These are phyloP conservation scores for Actinomortierella wolfii DNA, from an alignment of 371 early-diverging fungal genomes.

Conservation along the genomic window DNA sequence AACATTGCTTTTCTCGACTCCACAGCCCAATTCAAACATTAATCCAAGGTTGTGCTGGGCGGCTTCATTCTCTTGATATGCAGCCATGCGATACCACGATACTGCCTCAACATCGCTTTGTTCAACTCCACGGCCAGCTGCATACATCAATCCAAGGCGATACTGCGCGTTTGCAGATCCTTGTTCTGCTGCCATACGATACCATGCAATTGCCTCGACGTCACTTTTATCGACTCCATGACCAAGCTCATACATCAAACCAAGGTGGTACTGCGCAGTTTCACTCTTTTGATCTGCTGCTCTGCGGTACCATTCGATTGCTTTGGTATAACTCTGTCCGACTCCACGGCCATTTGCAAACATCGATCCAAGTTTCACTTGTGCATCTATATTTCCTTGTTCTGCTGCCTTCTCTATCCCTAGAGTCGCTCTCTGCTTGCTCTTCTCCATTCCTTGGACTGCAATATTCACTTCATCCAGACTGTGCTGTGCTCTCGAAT, in stretches of 20 bases:
- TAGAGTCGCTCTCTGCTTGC: too few species aligned
- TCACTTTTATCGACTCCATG: constrained; percentile 75
- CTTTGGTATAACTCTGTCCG: constrained; percentile 58
- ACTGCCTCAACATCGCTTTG: constrained; percentile 68
- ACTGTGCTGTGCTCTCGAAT: constrained; percentile 50
- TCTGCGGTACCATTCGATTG: constrained; percentile 78
- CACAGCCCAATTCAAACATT: constrained; percentile 84
- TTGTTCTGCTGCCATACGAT: constrained; percentile 64
- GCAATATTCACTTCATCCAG: too few species aligned
- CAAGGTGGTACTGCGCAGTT: constrained; percentile 67
- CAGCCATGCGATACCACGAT: constrained; percentile 70
- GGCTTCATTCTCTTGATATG: constrained; percentile 78
- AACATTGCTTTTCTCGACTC: constrained; percentile 63
- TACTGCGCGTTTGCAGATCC: constrained; percentile 77
- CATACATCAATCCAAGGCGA: constrained; percentile 84
- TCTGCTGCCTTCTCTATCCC: too few species aligned
- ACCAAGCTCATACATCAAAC: constrained; percentile 83
- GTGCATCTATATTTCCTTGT: too few species aligned
- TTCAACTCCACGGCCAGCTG: constrained; percentile 79
- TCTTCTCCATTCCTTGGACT: too few species aligned
- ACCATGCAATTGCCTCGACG: constrained; percentile 71
- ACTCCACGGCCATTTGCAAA: constrained; percentile 81
- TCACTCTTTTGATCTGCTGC: constrained; percentile 79
- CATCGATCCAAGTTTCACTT: too few species aligned
- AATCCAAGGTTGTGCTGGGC: constrained; percentile 82